Conservation (phyloP, 192 early-diverging fungal species). For the Coemansia sp. region DNA sequence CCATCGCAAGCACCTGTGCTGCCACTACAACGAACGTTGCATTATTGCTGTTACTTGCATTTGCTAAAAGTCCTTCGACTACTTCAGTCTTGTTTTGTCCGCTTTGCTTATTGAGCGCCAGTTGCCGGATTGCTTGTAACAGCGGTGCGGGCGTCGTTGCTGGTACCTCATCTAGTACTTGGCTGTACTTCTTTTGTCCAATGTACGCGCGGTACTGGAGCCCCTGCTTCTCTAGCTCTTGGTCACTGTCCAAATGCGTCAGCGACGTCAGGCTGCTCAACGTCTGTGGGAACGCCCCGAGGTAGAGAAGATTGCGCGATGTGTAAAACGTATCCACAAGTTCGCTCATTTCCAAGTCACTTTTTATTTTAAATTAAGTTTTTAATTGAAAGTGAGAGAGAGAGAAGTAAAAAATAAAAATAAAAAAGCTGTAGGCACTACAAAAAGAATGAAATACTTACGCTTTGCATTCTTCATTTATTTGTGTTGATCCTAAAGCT, state of each 20-base stretch:
- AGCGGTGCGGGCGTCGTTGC: constrained; percentile 33
- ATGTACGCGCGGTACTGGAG: constrained; percentile 80
- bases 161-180: constrained; percentile 67
- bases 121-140: constrained; percentile 64
- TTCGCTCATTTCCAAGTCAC: constrained; percentile 14
- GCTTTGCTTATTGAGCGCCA: constrained; percentile 50
- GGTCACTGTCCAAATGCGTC: constrained; percentile 29
- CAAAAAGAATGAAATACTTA: too few relatives aligned
- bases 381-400: too few relatives aligned
- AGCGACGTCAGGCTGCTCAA: constrained; percentile 58
- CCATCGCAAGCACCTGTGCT: constrained; percentile 59
- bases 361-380: too few relatives aligned
- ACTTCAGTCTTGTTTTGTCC: background rate
- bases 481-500: too few relatives aligned
- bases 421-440: too few relatives aligned
- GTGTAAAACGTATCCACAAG: constrained; percentile 59
- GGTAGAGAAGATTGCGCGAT: constrained; percentile 68
- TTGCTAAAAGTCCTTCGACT: constrained; percentile 50
- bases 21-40: constrained; percentile 63
- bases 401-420: too few relatives aligned
- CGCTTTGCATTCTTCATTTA: too few relatives aligned
- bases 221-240: constrained; percentile 61
- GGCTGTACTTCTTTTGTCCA: constrained; percentile 69
- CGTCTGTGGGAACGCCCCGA: constrained; percentile 72
- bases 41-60: constrained; percentile 53